phyloP scores from a whole-genome alignment of 2,329 filamentous ascomycete genomes.

The Epichloe uncinata region DNA sequence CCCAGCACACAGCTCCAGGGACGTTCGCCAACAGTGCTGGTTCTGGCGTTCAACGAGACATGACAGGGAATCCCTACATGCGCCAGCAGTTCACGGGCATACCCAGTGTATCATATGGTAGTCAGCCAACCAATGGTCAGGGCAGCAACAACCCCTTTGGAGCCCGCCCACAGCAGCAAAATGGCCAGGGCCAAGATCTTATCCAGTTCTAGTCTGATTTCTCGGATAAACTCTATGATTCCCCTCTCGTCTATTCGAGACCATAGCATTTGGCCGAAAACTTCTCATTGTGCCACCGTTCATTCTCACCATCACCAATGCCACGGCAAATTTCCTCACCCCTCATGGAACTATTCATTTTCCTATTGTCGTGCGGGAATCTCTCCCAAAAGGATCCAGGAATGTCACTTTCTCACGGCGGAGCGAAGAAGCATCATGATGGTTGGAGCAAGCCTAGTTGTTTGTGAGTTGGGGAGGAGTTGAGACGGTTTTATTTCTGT shows the following conservation, averaged over 20 bases:
- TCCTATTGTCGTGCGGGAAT: background rate
- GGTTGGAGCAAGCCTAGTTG: background rate
- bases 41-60: slow-evolving; percentile 58
- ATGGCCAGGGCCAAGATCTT: slow-evolving; percentile 41
- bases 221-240: background rate
- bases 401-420: background rate
- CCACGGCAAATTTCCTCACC: background rate
- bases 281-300: background rate
- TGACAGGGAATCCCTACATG: slow-evolving; percentile 81
- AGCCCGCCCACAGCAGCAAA: slow-evolving; percentile 33
- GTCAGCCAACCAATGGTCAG: slow-evolving; percentile 39
- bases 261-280: background rate
- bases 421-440: background rate
- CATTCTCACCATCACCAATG: background rate
- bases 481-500: background rate
- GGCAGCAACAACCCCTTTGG: slow-evolving; percentile 45
- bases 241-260: background rate
- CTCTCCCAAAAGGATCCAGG: background rate
- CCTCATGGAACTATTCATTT: background rate
- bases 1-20: slow-evolving; percentile 91
- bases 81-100: slow-evolving; percentile 71
- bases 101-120: slow-evolving; percentile 44
- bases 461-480: background rate
- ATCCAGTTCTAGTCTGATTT: slow-evolving; percentile 42
- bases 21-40: slow-evolving; percentile 96